Evolutionary conservation across 2,329 filamentous ascomycete species (phyloP).

Genomic region (Ophiostoma australiae): DNA sequence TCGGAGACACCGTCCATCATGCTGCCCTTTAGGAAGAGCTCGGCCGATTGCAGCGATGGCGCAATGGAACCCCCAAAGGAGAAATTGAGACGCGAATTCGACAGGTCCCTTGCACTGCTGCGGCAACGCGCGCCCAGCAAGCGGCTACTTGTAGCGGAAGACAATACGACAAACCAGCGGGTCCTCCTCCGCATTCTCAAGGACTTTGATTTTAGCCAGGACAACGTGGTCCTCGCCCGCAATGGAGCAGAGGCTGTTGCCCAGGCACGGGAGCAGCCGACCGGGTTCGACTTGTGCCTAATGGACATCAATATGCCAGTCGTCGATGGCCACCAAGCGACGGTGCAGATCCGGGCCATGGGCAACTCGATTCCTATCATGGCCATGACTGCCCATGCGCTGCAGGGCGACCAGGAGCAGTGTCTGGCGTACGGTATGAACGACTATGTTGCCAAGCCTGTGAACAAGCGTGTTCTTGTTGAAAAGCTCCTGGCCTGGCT

Average conservation of each 20-base stretch:
- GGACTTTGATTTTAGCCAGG: slow-evolving; percentile 37
- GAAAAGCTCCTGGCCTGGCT: slow-evolving; percentile 25
- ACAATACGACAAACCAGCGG: slow-evolving; percentile 43
- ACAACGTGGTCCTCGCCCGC: slow-evolving; percentile 39
- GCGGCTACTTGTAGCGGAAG: slow-evolving; percentile 40
- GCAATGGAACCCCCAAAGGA: not conserved
- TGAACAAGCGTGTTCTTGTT: slow-evolving; percentile 29
- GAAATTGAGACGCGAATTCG: slow-evolving; percentile 1
- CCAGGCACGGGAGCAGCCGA: slow-evolving; percentile 39
- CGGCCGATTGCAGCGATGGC: not conserved
- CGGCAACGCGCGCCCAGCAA: slow-evolving; percentile 38
- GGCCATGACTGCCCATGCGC: slow-evolving; percentile 52
- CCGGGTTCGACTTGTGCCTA: slow-evolving; percentile 45
- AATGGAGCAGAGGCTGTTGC: slow-evolving; percentile 42
- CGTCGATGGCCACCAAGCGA: slow-evolving; percentile 51
- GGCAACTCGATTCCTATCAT: slow-evolving; percentile 36
- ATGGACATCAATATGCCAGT: slow-evolving; percentile 59
- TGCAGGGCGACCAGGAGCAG: slow-evolving; percentile 50
- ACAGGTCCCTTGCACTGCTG: slow-evolving; percentile 28
- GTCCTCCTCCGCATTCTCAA: slow-evolving; percentile 38
- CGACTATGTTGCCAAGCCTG: slow-evolving; percentile 45
- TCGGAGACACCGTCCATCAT: slow-evolving; percentile 98
- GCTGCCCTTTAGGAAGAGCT: slow-evolving; percentile 79
- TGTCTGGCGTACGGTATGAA: slow-evolving; percentile 53
- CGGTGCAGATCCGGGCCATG: slow-evolving; percentile 43